These are phyloP conservation scores for Raffaelea arxii DNA, from an alignment of 2,329 filamentous ascomycete species.

Conservation along the genomic window DNA sequence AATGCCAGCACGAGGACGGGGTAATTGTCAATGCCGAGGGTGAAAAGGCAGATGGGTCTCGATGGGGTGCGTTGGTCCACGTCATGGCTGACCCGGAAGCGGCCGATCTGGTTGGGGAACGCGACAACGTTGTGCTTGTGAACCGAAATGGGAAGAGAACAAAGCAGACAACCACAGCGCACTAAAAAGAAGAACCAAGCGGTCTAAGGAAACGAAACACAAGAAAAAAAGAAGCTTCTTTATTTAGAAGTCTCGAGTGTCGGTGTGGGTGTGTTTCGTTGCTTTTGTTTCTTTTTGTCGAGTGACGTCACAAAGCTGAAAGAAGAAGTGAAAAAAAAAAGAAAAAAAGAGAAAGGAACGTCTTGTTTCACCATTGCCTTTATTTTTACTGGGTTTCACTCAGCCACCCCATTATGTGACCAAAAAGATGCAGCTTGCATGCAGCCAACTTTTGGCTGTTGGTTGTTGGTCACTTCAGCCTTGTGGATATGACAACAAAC, in stretches of 20 bases:
- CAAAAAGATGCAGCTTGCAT: not conserved
- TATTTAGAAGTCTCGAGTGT: not conserved
- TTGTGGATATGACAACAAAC: too few relatives aligned
- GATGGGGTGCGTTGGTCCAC: too few relatives aligned
- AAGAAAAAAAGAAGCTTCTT: not conserved
- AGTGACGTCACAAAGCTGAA: too few relatives aligned
- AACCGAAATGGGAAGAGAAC: not conserved
- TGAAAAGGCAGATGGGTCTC: too few relatives aligned
- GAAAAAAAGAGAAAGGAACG: too few relatives aligned
- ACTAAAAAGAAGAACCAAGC: not conserved
- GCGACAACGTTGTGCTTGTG: not conserved
- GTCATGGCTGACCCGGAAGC: too few relatives aligned
- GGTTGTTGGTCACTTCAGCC: too few relatives aligned
- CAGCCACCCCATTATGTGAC: not conserved
- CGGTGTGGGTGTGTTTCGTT: not conserved
- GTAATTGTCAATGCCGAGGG: too few relatives aligned
- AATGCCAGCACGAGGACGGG: too few relatives aligned
- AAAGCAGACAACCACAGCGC: not conserved
- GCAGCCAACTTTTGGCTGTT: too few relatives aligned
- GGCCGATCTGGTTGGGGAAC: not conserved
- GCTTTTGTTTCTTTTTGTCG: not conserved
- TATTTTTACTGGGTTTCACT: not conserved
- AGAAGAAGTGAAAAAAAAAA: too few relatives aligned
- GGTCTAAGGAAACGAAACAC: not conserved
- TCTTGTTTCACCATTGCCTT: not conserved